A percentile compares a stretch with the other conserved stretches of the same genome.
Conservation (phyloP, 2,329 filamentous ascomycete genomes). For the Phyllosticta paracitricarpa region DNA sequence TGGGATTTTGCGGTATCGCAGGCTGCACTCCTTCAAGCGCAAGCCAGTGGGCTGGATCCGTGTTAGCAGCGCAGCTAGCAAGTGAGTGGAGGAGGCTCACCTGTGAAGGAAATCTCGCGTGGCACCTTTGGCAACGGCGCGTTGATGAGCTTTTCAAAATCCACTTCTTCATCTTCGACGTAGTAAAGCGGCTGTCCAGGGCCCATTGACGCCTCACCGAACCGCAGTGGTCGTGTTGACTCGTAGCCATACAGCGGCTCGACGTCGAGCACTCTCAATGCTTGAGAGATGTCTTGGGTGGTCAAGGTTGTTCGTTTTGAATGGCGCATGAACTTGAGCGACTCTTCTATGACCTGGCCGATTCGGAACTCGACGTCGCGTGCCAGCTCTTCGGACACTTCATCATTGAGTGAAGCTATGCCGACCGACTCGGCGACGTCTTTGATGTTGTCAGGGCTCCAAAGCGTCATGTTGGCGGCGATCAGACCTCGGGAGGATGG, state of each 20-base stretch:
- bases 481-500: not conserved
- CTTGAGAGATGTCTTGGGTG: slow-evolving; percentile 81
- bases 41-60: slow-evolving; percentile 73
- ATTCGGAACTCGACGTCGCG: slow-evolving; percentile 95
- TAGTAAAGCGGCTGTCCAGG: slow-evolving; percentile 94
- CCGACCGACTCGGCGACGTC: slow-evolving; percentile 96
- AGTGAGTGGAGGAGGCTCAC: slow-evolving; percentile 37
- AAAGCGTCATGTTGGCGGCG: slow-evolving; percentile 46
- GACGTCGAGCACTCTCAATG: slow-evolving; percentile 76
- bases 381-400: slow-evolving; percentile 76
- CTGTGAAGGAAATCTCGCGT: slow-evolving; percentile 82
- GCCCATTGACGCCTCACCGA: slow-evolving; percentile 87
- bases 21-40: slow-evolving; percentile 96
- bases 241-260: slow-evolving; percentile 97
- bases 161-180: slow-evolving; percentile 95
- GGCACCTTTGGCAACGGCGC: slow-evolving; percentile 90
- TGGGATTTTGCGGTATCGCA: slow-evolving; percentile 92
- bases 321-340: slow-evolving; percentile 92
- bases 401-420: slow-evolving; percentile 69
- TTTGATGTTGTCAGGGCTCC: slow-evolving; percentile 92
- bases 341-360: slow-evolving; percentile 85
- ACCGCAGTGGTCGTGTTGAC: slow-evolving; percentile 76
- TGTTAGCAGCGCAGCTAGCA: slow-evolving; percentile 8
- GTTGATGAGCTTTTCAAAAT: slow-evolving; percentile 98
- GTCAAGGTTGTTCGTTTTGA: slow-evolving; percentile 76